These are phyloP conservation scores for Neurospora sp. DNA, from an alignment of 495 filamentous ascomycete species.

Conservation along the genomic window DNA sequence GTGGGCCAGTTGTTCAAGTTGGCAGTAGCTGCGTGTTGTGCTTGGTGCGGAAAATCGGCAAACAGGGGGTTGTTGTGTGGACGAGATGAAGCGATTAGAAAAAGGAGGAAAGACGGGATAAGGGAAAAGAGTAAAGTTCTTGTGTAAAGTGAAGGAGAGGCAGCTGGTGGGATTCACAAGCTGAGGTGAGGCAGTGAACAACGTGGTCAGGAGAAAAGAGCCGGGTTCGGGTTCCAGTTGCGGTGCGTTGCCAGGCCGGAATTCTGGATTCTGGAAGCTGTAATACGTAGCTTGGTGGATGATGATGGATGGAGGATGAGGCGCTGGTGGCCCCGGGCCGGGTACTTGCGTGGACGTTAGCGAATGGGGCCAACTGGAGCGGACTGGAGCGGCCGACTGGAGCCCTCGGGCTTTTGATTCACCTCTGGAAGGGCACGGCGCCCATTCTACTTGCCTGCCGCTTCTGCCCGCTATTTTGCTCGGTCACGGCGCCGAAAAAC, in stretches of 20 bases:
- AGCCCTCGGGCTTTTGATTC: not conserved
- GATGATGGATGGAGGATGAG: not conserved
- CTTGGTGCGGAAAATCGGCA: not conserved
- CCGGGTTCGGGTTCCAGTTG: not conserved
- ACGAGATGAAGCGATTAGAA: not conserved
- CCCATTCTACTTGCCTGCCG: not conserved
- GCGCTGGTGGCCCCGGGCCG: not conserved
- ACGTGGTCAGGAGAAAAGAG: not conserved
- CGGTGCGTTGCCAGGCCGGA: not conserved
- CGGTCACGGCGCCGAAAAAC: not conserved
- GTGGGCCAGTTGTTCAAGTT: not conserved
- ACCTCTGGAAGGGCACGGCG: not conserved
- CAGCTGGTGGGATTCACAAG: not conserved
- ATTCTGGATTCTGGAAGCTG: not conserved
- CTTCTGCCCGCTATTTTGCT: not conserved
- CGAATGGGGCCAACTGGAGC: not conserved
- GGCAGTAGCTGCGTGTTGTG: not conserved
- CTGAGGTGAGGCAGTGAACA: not conserved
- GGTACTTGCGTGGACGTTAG: not conserved
- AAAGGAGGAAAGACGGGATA: not conserved
- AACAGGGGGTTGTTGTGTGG: not conserved
- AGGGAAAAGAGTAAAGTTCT: not conserved
- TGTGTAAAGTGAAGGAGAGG: not conserved
- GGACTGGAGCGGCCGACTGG: not conserved
- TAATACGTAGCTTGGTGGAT: not conserved